Evolutionary conservation across 805 yeast species (phyloP).

Genomic region (Candida broadrunensis): DNA sequence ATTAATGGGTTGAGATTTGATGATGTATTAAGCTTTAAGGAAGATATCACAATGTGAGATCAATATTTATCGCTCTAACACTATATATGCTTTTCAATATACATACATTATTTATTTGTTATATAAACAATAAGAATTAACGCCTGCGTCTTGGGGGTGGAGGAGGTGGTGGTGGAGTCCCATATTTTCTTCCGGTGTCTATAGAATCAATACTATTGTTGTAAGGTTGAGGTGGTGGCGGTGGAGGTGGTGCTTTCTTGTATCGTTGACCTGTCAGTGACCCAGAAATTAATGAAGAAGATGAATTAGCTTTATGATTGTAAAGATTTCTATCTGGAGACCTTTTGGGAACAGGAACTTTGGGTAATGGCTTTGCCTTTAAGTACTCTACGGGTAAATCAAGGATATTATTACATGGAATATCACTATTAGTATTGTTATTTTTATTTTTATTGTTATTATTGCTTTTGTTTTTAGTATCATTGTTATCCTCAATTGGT

Average conservation of each 20-base stretch:
- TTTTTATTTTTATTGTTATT: neutral
- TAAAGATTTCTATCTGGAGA: conserved; percentile 4
- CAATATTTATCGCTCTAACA: too few relatives aligned
- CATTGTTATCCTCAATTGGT: neutral
- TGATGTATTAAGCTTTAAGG: conserved; percentile 65
- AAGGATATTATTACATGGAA: conserved; percentile 17
- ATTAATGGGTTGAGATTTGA: conserved; percentile 68
- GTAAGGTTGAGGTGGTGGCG: conserved; percentile 21
- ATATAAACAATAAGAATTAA: neutral
- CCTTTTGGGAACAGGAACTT: conserved; percentile 7
- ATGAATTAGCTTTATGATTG: conserved; percentile 5
- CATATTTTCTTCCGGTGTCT: too few relatives aligned
- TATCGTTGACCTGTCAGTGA: conserved; percentile 11
- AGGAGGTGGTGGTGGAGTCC: conserved; percentile 26
- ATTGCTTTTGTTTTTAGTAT: too few relatives aligned
- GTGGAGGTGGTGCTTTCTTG: conserved; percentile 42
- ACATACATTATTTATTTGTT: neutral
- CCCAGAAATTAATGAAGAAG: conserved; percentile 14
- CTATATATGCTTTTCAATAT: neutral
- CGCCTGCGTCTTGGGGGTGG: conserved; percentile 34
- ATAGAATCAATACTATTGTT: too few relatives aligned
- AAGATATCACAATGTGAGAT: conserved; percentile 34
- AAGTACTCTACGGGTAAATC: conserved; percentile 32
- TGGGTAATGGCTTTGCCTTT: conserved; percentile 18
- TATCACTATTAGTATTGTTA: conserved; percentile 3